A percentile compares a stretch with the other conserved stretches of the same genome.
Conservation (phyloP, 2,329 filamentous ascomycete genomes). For the Plectosphaerella plurivora region DNA sequence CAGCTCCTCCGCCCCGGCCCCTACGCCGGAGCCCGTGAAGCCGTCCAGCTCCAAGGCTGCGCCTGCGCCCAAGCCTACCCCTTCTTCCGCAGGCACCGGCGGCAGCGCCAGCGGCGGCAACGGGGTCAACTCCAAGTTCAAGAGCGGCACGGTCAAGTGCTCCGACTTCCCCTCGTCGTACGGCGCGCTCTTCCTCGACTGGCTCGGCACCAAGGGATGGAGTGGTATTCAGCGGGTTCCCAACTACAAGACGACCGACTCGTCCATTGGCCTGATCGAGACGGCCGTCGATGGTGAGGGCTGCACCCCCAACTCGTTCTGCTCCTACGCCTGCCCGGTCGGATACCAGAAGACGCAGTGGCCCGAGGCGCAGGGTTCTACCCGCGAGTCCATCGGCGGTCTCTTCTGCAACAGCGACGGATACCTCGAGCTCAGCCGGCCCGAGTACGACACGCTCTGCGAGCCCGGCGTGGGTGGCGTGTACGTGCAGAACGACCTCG, state of each 20-base stretch:
- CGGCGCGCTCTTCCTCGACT: slow-evolving; percentile 68
- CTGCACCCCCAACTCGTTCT: slow-evolving; percentile 65
- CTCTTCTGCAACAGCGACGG: slow-evolving; percentile 70
- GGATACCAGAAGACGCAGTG: slow-evolving; percentile 94
- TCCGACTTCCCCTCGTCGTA: slow-evolving; percentile 72
- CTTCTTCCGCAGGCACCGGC: slow-evolving; percentile 14
- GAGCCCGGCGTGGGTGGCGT: slow-evolving; percentile 67
- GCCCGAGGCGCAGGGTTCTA: slow-evolving; percentile 71
- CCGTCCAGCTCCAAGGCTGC: slow-evolving; percentile 18
- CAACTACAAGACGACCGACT: slow-evolving; percentile 41
- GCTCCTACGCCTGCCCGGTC: slow-evolving; percentile 88
- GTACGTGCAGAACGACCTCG: slow-evolving; percentile 70
- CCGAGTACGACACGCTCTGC: slow-evolving; percentile 66
- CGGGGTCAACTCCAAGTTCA: slow-evolving; percentile 67
- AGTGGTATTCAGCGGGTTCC: slow-evolving; percentile 68
- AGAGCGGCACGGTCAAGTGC: slow-evolving; percentile 69
- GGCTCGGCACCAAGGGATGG: slow-evolving; percentile 70
- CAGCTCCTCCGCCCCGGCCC: slow-evolving; percentile 22
- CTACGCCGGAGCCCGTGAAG: slow-evolving; percentile 17
- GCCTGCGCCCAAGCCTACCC: slow-evolving; percentile 18
- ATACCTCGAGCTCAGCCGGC: slow-evolving; percentile 73
- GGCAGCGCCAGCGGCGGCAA: slow-evolving; percentile 25
- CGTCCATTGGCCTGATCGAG: slow-evolving; percentile 60
- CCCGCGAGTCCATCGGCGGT: slow-evolving; percentile 83
- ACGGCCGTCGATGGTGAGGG: slow-evolving; percentile 56